Evolutionary conservation across 148 eudicot species (phyloP), one percentile per base, ranked within the genome.

Genomic region (Spergularia marina): DNA sequence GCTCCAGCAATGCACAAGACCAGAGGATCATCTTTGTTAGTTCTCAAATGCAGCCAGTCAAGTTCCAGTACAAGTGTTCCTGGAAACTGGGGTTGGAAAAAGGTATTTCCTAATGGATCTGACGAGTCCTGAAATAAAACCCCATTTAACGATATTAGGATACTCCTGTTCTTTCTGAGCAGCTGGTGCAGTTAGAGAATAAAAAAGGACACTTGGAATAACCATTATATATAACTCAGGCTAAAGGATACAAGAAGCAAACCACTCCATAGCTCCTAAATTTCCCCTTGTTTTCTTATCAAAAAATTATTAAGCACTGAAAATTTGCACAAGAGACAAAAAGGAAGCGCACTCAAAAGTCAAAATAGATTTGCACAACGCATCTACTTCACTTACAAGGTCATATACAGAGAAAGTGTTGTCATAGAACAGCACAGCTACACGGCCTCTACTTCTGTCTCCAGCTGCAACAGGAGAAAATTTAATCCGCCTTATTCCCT

Each of bases 31-130:
- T 89, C 86, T 81, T 90, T 92, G 82, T 91, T 81, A 53, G 89
- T 76, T 58, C 99, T 87, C 79, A 92, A 62, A 76, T 94, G 92
- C 82, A 95, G 85, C 99, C 99, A 95, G 65, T 95, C 99, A 83
- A 95, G 97, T 84, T 95, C 99, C 85, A 92, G 70, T 47, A 95
- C 99, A 78, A 95, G 92, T 69, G 97, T 92, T 81, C 99, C 99
- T 58, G 94, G 98, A 78, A 82, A 91, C 81, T 91, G 96, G 54
- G 99, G 94, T 77, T 90, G 99, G 78, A 88, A 82, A 68, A 83
- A 74, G 75, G 97, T 90, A 85, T 95, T 95, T 55, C 94, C 93
- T 74, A 95, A 86, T 70, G 99, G 99, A 80, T 95, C 99, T 55
- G 88, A 84, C 66, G 91, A 95, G 70, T 95, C 97, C 99, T 95